Evolutionary conservation across 805 yeast species (phyloP), one percentile per base, ranked within the genome.

Genomic region (Cyberlindnera amylophila): DNA sequence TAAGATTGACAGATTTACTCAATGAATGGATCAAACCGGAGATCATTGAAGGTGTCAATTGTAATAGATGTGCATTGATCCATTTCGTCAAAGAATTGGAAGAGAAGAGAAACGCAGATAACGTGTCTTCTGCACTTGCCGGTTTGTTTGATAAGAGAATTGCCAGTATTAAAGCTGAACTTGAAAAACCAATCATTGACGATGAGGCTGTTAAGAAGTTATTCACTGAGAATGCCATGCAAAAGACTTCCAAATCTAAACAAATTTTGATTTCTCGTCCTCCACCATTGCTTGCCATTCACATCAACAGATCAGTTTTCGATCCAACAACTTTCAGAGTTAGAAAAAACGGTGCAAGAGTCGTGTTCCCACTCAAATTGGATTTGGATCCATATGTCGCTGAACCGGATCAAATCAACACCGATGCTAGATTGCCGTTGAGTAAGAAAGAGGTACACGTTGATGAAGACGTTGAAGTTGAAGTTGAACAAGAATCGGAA

Each of bases 291-390:
- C 69, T 91, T 35, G 78, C 91, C 41, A 75, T 91, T 34, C 98
- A 93, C 62, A 84, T 91, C 49, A 91, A 91, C 61, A 77, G 99
- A 57, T 87, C 96, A 2, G 96, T 87, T 12, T 91, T 89, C 62
- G 97, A 91, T 62, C 86, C 93, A 42, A 69, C 77, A 42, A 85
- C 96, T 0, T 93, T 86, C 46, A 77, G 76, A 70, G 84, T 88
- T 21, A 76, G 86, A 50, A 91, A 91, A 61, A 90, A 90, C 60
- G 79, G 86, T 38, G 83, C 96, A 5, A 75, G 78, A 39, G 91
- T 91, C n/a, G 63, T 75, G 10, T 89, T 89, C 66, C 91, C 95
- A 4, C 56, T 77, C 32, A 68, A 71, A 34, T 66, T 91, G 46
- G 82, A 88, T 57, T 66, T 90, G 55, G 69, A 80, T 11, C 79